Base-by-base conservation (phyloP, 441 rosid species). In the Erodium trifolium region DNA sequence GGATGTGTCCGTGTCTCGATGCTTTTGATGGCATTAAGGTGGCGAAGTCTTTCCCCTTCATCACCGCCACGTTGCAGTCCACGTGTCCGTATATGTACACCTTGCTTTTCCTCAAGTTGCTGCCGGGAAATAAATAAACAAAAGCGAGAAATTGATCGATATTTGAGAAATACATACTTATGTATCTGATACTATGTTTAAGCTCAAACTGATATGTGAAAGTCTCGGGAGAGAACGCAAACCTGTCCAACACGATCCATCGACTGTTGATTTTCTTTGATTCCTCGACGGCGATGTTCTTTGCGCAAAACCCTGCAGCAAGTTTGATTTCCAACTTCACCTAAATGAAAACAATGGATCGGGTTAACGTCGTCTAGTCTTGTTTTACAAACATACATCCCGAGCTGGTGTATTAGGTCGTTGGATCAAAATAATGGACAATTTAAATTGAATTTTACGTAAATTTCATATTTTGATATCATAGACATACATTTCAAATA, bases 161-260 rank as follows among this genome's bases (percentile, higher is more conserved):
- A 23, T 23, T 23, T 23, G 27, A 23, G 27, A 23, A 23, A n/a
- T n/a, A n/a, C n/a, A n/a, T n/a, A n/a, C n/a, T 35, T 4, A 35
- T 4, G 41, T 35, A 4, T 35, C 41, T 35, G 41, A 35, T 35
- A 35, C 4, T 6, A 35, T 35, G 41, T 35, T 35, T 2, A 35
- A 35, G 0, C 41, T 35, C 6, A 6, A 37, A 6, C 9, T 5
- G 43, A 37, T 6, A 1, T 8, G 43, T 37, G 43, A 37, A 37
- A 2, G 27, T 2, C 27, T 23, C 27, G 27, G 27, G 27, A 23
- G 27, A 23, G 27, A 47, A 47, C 12, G 0, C 53, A 14, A 31
- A 82, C 88, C 88, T 76, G 74, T 82, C 86, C 49, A 82, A 71
- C 10, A 85, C 80, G 66, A 85, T 80, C 85, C 86, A 85, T 10